Base-by-base conservation (phyloP, 1,284 basidiomycete genomes). In the Vanrija sp. region DNA sequence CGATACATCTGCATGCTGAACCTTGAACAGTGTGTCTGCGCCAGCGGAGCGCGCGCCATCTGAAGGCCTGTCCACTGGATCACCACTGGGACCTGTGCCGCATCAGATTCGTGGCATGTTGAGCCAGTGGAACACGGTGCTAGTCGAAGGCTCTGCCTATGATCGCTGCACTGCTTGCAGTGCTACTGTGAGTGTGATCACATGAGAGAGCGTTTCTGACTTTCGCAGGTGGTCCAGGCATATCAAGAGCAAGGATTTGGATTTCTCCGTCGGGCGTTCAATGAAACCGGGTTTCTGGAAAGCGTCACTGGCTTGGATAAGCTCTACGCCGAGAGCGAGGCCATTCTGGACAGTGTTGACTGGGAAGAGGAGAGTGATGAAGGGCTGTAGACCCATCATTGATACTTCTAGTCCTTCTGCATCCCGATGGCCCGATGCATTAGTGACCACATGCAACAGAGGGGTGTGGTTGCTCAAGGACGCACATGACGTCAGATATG, bases 71-170 rank as follows among this genome's bases (percentile, higher is more conserved):
- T 16, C n/a, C 22, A 8, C 78, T 1, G 66, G 69, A 78, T 88
- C 71, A 78, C 89, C 75, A 0, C 81, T 98, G 1, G 94, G 94
- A 0, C 77, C 86, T 3, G 87, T 97, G 0, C 95, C 95, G 1
- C 96, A 98, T 71, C 95, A 98, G 70, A 78, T 98, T 6, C 84
- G 96, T 0, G 96, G 94, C 0, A 91, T 85, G 77, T 79, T 98
- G 9, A 83, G 85, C 5, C 85, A 89, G 57, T 98, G 96, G 80
- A 81, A 85, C 45, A 92, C 85, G 39, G 78, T 95, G 62, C 83
- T 85, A 27, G 85, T 98, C 50, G 84, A 86, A 0, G 95, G 93
- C 0, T 83, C 86, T 3, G 89, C 93, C 0, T 98, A 89, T 69
- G 83, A 88, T 52, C 79, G 82, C 44, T 98, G 96, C 70, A 97